These are phyloP conservation scores for Erigeron philadelphicus DNA, from an alignment of 140 eudicot species.

Conservation along the genomic window DNA sequence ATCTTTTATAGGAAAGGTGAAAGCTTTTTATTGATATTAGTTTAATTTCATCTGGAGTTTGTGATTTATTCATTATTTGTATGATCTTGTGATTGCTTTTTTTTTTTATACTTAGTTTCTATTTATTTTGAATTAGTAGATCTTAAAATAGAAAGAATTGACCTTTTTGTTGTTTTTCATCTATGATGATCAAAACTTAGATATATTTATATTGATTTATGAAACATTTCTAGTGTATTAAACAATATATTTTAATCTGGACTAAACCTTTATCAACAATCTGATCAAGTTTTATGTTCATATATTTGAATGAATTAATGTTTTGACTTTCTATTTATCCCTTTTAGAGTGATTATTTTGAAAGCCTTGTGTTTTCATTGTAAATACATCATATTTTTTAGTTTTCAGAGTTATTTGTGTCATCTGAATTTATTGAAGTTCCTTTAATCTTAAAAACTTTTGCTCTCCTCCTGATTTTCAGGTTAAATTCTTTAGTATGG, in stretches of 20 bases:
- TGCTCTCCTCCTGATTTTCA: background rate
- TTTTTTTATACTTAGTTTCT: background rate
- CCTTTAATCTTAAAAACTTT: background rate
- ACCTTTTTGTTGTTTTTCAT: slow-evolving; percentile 11
- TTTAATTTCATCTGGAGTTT: slow-evolving; percentile 11
- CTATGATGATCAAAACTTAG: background rate
- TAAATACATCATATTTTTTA: too few relatives aligned
- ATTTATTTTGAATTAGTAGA: background rate
- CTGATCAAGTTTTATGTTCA: background rate
- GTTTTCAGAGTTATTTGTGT: background rate
- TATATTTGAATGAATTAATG: background rate
- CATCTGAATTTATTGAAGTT: background rate
- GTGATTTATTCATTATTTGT: background rate
- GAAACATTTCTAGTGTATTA: background rate
- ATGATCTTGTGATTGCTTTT: slow-evolving; percentile 1
- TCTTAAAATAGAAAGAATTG: slow-evolving; percentile 16
- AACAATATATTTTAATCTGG: background rate
- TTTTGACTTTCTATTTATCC: background rate
- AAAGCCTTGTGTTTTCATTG: background rate
- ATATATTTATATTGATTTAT: background rate
- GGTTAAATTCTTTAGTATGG: background rate
- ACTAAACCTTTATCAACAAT: background rate
- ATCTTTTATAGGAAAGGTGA: slow-evolving; percentile 15
- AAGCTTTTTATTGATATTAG: slow-evolving; percentile 18
- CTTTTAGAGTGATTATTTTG: background rate